These are phyloP conservation scores for Geotrichum aggregatum DNA, from an alignment of 1,139 yeast genomes.

Conservation along the genomic window DNA sequence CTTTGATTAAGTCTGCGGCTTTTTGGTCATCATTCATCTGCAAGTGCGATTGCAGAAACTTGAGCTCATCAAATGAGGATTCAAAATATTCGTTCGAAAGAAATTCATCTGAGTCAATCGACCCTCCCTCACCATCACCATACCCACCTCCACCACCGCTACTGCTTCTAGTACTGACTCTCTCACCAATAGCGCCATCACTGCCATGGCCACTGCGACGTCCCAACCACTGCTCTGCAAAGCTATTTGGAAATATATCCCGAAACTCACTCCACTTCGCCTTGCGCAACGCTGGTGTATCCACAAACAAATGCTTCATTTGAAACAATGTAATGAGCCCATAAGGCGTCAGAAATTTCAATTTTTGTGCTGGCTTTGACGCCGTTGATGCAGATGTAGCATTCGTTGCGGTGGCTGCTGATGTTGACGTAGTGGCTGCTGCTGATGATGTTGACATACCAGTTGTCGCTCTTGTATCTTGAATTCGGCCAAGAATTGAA, in stretches of 20 bases:
- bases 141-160: not conserved
- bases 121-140: not conserved
- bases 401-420: not conserved
- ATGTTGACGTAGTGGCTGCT: not conserved
- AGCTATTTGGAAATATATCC: not conserved
- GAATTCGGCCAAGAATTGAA: not conserved
- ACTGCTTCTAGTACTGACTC: not conserved
- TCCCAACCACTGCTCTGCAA: not conserved
- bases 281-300: not conserved
- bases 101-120: too few species aligned
- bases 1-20: not conserved
- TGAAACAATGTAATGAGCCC: not conserved
- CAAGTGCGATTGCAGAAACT: too few species aligned
- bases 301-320: not conserved
- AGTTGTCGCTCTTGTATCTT: not conserved
- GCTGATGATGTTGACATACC: not conserved
- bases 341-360: not conserved
- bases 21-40: too few species aligned
- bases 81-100: too few species aligned
- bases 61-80: too few species aligned
- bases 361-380: not conserved
- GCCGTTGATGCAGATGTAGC: too few species aligned
- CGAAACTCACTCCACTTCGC: conserved; percentile 5
- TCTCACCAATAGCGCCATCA: not conserved
- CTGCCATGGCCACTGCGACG: not conserved